These are phyloP conservation scores for Verbascum thapsus DNA, from an alignment of 257 asterid species.

Conservation along the genomic window DNA sequence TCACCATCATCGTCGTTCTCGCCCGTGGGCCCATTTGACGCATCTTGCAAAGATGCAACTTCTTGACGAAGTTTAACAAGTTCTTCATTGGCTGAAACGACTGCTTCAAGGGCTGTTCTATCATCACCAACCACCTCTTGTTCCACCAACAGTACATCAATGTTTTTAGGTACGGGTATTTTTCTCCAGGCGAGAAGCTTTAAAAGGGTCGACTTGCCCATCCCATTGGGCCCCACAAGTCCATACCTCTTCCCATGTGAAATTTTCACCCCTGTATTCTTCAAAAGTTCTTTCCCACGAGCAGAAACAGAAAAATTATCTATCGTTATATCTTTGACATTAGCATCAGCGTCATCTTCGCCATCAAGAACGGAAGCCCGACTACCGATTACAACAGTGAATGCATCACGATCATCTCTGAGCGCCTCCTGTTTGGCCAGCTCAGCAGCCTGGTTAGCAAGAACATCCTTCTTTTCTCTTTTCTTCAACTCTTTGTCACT, in stretches of 20 bases:
- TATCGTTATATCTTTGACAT: slow-evolving; percentile 65
- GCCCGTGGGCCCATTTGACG: slow-evolving; percentile 32
- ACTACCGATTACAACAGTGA: slow-evolving; percentile 70
- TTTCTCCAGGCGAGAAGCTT: slow-evolving; percentile 71
- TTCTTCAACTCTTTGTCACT: slow-evolving; percentile 56
- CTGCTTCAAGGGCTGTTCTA: slow-evolving; percentile 58
- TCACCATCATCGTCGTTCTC: slow-evolving; percentile 43
- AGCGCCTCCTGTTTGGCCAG: slow-evolving; percentile 64
- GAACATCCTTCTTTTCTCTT: slow-evolving; percentile 61
- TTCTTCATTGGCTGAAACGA: slow-evolving; percentile 72
- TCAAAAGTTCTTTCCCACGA: slow-evolving; percentile 67
- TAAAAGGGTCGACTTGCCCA: slow-evolving; percentile 69
- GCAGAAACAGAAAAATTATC: slow-evolving; percentile 72
- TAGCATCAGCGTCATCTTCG: slow-evolving; percentile 69
- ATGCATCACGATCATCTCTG: slow-evolving; percentile 72
- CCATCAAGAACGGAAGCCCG: slow-evolving; percentile 68
- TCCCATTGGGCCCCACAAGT: slow-evolving; percentile 74
- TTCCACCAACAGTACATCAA: slow-evolving; percentile 67
- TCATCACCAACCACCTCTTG: slow-evolving; percentile 69
- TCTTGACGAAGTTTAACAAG: slow-evolving; percentile 58
- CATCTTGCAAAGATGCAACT: slow-evolving; percentile 52
- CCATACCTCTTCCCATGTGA: slow-evolving; percentile 80
- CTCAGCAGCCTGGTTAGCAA: slow-evolving; percentile 54
- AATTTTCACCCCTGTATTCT: slow-evolving; percentile 57
- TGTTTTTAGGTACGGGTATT: slow-evolving; percentile 64